A percentile compares a stretch with the other conserved stretches of the same genome.
phyloP scores from a whole-genome alignment of 2,329 filamentous ascomycete species.

The Ascochyta fabae region DNA sequence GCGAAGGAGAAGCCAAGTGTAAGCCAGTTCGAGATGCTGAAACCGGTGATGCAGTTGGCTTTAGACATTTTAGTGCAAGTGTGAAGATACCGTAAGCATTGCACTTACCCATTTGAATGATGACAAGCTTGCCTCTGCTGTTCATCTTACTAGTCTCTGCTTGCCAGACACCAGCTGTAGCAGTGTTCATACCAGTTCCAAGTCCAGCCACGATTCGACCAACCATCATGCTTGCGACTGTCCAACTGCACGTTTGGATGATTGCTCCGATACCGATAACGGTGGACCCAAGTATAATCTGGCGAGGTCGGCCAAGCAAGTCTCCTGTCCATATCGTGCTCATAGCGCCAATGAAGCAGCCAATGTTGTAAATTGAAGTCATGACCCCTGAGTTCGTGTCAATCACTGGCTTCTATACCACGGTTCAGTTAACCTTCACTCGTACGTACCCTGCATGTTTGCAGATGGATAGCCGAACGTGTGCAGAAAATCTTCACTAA shows the following conservation, averaged over 20 bases:
- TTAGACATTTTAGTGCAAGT: background rate
- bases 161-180: constrained; percentile 58
- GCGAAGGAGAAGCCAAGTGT: constrained; percentile 53
- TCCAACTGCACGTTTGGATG: constrained; percentile 47
- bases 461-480: constrained; percentile 39
- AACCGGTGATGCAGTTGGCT: constrained; percentile 53
- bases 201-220: constrained; percentile 53
- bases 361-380: constrained; percentile 52
- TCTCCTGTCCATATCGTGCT: constrained; percentile 60
- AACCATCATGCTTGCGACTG: constrained; percentile 49
- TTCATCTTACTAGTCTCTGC: constrained; percentile 56
- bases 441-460: constrained; percentile 31
- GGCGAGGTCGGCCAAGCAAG: constrained; percentile 62
- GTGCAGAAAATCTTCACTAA: constrained; percentile 39
- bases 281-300: constrained; percentile 63
- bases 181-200: constrained; percentile 58
- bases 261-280: constrained; percentile 49
- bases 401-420: constrained; percentile 15
- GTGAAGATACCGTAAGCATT: background rate
- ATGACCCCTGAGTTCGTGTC: constrained; percentile 41
- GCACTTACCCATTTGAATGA: constrained; percentile 52
- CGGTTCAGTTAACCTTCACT: background rate
- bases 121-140: constrained; percentile 54
- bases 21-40: constrained; percentile 53
- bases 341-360: constrained; percentile 54